Percentiles rank a stretch among this genome's conserved stretches.
Conservation (phyloP, 352 stramenopile species). For the Phytophthora boehmeriae region DNA sequence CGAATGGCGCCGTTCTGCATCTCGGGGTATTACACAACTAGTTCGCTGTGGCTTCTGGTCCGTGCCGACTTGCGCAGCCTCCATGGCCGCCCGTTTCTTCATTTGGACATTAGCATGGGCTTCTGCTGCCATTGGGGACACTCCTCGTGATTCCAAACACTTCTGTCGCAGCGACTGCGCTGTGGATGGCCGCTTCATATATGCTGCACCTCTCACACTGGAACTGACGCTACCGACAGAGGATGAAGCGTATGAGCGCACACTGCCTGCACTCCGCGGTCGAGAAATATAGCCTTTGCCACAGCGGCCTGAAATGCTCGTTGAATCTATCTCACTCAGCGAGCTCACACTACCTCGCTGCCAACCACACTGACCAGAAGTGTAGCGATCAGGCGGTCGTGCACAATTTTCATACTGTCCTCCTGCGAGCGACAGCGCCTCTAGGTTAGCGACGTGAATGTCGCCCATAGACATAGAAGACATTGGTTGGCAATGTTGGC, state of each 20-base stretch:
- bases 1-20: slow-evolving; percentile 43
- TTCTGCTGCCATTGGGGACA: slow-evolving; percentile 15
- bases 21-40: slow-evolving; percentile 7
- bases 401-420: slow-evolving; percentile 8
- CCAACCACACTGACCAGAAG: slow-evolving; percentile 8
- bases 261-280: slow-evolving; percentile 63
- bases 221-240: slow-evolving; percentile 27
- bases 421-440: slow-evolving; percentile 25
- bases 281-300: slow-evolving; percentile 19
- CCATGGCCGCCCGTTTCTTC: slow-evolving; percentile 46
- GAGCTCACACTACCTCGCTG: slow-evolving; percentile 5
- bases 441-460: slow-evolving; percentile 37
- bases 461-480: slow-evolving; percentile 45
- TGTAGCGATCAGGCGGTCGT: slow-evolving; percentile 5
- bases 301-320: slow-evolving; percentile 18
- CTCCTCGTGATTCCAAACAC: slow-evolving; percentile 61
- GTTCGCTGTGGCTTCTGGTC: slow-evolving; percentile 4
- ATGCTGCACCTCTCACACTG: slow-evolving; percentile 56
- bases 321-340: slow-evolving; percentile 12
- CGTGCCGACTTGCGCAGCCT: slow-evolving; percentile 8
- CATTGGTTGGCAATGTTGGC: slow-evolving; percentile 20
- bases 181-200: slow-evolving; percentile 63
- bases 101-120: slow-evolving; percentile 21
- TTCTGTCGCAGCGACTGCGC: slow-evolving; percentile 72
- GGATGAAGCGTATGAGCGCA: slow-evolving; percentile 32